Evolutionary conservation across 2,329 filamentous ascomycete species (phyloP).

Genomic region (Cadophora sp.): DNA sequence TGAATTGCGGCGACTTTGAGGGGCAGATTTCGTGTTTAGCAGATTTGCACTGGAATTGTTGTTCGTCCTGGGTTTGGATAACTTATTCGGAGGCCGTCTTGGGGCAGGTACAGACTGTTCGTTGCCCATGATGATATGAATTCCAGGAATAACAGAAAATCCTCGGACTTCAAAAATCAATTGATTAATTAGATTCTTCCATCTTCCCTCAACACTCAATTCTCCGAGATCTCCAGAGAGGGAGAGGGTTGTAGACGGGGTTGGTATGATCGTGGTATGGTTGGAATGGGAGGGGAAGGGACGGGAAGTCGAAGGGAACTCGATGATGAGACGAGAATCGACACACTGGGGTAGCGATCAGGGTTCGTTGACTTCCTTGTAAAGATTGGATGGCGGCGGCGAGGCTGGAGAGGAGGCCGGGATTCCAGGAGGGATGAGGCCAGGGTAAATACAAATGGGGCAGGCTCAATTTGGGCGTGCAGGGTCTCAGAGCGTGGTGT

Average conservation of each 20-base stretch:
- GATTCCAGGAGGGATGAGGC: slow-evolving; percentile 1
- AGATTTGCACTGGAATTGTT: slow-evolving; percentile 34
- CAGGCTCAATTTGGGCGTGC: slow-evolving; percentile 19
- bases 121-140: slow-evolving; percentile 40
- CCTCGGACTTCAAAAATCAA: slow-evolving; percentile 4
- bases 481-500: slow-evolving; percentile 24
- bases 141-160: slow-evolving; percentile 11
- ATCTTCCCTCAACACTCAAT: slow-evolving; percentile 28
- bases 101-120: slow-evolving; percentile 37
- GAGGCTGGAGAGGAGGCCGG: slow-evolving; percentile 13
- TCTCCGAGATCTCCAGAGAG: slow-evolving; percentile 17
- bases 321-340: slow-evolving; percentile 36
- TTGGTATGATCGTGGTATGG: slow-evolving; percentile 4
- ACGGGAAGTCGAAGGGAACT: slow-evolving; percentile 20
- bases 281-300: slow-evolving; percentile 19
- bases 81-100: slow-evolving; percentile 36
- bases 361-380: slow-evolving; percentile 20
- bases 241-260: slow-evolving; percentile 22
- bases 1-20: slow-evolving; percentile 38
- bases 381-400: slow-evolving; percentile 29
- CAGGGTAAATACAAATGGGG: slow-evolving; percentile 15
- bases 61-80: slow-evolving; percentile 45
- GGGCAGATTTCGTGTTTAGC: slow-evolving; percentile 29
- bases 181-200: slow-evolving; percentile 24
- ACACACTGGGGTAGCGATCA: slow-evolving; percentile 32